These are phyloP conservation scores for Rhodomyrtus tomentosa DNA, from an alignment of 345 rosid genomes.

Conservation along the genomic window DNA sequence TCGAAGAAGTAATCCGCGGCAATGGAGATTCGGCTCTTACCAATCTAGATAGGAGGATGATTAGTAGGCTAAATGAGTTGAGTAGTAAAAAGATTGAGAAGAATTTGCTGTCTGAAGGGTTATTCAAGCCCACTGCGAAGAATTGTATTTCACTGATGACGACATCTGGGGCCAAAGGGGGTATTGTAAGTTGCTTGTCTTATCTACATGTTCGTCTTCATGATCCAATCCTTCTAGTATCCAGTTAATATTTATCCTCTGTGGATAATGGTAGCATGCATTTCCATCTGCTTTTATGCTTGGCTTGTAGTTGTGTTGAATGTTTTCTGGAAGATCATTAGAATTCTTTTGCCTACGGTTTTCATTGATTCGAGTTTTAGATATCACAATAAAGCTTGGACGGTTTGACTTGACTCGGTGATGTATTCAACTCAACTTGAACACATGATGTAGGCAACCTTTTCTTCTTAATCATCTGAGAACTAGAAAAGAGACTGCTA, in stretches of 20 bases:
- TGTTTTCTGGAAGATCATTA: not conserved
- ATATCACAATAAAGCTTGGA: not conserved
- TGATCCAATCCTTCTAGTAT: not conserved
- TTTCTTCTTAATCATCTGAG: not conserved
- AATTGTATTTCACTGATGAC: constrained; percentile 96
- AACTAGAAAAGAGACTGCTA: not conserved
- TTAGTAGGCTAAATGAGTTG: constrained; percentile 56
- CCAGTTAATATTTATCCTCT: not conserved
- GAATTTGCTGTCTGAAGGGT: constrained; percentile 71
- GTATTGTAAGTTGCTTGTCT: constrained; percentile 51
- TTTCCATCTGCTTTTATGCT: not conserved
- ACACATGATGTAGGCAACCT: not conserved
- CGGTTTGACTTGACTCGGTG: not conserved
- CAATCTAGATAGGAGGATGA: constrained; percentile 68
- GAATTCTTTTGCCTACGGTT: not conserved
- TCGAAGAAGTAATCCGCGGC: constrained; percentile 60
- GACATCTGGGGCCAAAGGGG: constrained; percentile 98
- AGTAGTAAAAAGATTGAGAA: constrained; percentile 58
- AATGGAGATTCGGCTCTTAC: constrained; percentile 77
- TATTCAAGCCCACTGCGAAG: constrained; percentile 67
- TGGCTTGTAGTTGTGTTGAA: not conserved
- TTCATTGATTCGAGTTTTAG: not conserved
- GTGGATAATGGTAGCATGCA: not conserved
- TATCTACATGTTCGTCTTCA: not conserved
- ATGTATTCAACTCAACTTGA: not conserved